Evolutionary conservation across 441 rosid genomes (phyloP), one percentile per base, ranked within the genome.

Genomic region (Euphorbia schlechtendalii): DNA sequence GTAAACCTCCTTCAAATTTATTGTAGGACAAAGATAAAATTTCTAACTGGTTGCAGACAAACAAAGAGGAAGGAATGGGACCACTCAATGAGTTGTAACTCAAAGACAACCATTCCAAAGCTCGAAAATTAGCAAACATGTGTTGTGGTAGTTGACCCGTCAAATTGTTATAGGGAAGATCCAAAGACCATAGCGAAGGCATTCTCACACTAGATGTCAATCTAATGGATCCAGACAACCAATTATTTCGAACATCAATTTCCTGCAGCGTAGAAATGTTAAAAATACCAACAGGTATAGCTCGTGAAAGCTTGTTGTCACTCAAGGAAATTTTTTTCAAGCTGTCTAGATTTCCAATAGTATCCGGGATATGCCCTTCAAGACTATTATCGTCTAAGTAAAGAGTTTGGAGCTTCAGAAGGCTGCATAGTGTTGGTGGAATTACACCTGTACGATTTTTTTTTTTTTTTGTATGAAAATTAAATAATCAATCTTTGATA

Each of bases 271-370:
- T 38, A 9, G 59, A 54, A 36, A 64, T 28, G 34, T 70, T 70
- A 38, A 40, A 64, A 27, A 70, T 6, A 6, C 25, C 55, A 5
- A 7, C 18, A 1, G 69, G 69, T 10, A 70, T 20, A 1, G 45
- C 18, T 25, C 69, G 56, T 27, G 64, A 57, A 66, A 66, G 53
- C 12, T 20, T 51, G 49, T 34, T 43, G 14, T 45, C 36, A 28
- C 27, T 15, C 20, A 56, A 21, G 25, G 40, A 36, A 22, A 56
- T 11, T 10, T 11, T 11, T 43, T 43, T 12, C 48, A 43, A 2
- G 14, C 4, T 43, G 17, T 43, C 2, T 11, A 43, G 14, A 43
- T 43, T 43, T 43, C 48, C 48, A 43, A 10, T 43, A 3, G 12
- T 11, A 11, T 43, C 48, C 14, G 7, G 48, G 14, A 43, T 43